phyloP scores from a whole-genome alignment of 148 eudicot species.

The Gaultheria prostrata region DNA sequence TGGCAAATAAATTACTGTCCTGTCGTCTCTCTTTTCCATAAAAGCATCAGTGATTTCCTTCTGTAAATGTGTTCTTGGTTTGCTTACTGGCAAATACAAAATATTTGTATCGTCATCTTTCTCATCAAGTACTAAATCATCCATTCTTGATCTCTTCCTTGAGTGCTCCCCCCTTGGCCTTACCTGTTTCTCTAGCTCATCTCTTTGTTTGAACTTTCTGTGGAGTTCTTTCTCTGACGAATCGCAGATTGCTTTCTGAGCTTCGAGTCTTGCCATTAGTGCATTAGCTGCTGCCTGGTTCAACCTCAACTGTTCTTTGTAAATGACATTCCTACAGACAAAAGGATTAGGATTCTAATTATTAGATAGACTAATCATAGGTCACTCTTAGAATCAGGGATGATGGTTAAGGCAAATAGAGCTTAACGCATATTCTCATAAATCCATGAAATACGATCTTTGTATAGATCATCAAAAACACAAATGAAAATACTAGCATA shows the following conservation, averaged over 20 bases:
- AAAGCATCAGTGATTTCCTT: not conserved
- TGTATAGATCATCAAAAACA: not conserved
- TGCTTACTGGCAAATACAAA: conserved; percentile 32
- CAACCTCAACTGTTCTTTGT: conserved; percentile 80
- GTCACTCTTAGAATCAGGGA: not conserved
- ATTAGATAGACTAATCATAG: not conserved
- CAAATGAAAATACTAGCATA: not conserved
- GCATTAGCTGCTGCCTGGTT: conserved; percentile 86
- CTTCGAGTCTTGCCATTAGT: conserved; percentile 90
- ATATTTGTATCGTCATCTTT: conserved; percentile 28
- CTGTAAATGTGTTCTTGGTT: conserved; percentile 20
- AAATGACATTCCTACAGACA: conserved; percentile 69
- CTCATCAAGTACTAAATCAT: conserved; percentile 48
- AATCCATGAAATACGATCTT: not conserved
- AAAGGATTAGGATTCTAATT: not conserved
- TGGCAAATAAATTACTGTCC: conserved; percentile 21
- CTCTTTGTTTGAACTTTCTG: conserved; percentile 57
- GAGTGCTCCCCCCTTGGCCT: conserved; percentile 60
- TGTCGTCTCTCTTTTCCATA: not conserved
- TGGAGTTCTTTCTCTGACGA: conserved; percentile 89
- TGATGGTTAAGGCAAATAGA: not conserved
- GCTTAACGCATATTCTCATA: not conserved
- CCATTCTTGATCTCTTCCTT: conserved; percentile 79
- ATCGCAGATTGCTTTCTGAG: conserved; percentile 82
- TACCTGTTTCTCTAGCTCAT: conserved; percentile 68